Conservation (phyloP, 106 monocot species). For the Allium fistulosum region DNA sequence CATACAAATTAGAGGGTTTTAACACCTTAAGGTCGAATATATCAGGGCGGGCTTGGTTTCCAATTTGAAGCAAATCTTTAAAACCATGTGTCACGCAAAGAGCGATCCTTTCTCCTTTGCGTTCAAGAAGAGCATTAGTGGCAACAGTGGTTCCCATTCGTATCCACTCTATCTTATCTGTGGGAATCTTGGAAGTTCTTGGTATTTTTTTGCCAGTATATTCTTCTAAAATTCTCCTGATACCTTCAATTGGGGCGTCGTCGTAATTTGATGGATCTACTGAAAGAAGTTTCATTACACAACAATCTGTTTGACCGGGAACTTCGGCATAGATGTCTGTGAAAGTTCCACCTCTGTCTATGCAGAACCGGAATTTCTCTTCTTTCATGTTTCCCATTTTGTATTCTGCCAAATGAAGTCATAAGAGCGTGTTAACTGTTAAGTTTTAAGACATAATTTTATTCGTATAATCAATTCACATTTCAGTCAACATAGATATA, state of each 20-base stretch:
- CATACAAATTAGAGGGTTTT: constrained; percentile 86
- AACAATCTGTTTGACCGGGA: constrained; percentile 52
- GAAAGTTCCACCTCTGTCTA: constrained; percentile 95
- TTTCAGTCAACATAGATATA: too few species aligned
- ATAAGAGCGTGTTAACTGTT: not conserved
- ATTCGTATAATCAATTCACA: too few species aligned
- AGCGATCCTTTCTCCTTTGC: constrained; percentile 90
- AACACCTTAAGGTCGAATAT: constrained; percentile 87
- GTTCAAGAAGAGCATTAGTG: constrained; percentile 91
- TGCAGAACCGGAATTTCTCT: constrained; percentile 81
- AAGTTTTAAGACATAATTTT: too few species aligned
- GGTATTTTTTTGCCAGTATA: constrained; percentile 54
- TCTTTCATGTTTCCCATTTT: constrained; percentile 44
- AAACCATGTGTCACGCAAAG: constrained; percentile 87
- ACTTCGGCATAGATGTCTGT: constrained; percentile 93
- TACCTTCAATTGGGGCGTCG: constrained; percentile 91
- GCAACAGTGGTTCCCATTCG: constrained; percentile 99
- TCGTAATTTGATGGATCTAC: constrained; percentile 92
- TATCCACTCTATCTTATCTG: constrained; percentile 85
- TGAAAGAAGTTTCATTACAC: constrained; percentile 77
- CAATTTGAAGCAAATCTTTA: constrained; percentile 86
- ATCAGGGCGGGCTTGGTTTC: constrained; percentile 86
- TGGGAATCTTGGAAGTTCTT: constrained; percentile 81
- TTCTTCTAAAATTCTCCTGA: constrained; percentile 77
- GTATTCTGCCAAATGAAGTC: constrained; percentile 5